A percentile compares a stretch with the other conserved stretches of the same genome.
These are phyloP conservation scores for Suillus discolor DNA, from an alignment of 768 basidiomycete genomes.

Conservation along the genomic window DNA sequence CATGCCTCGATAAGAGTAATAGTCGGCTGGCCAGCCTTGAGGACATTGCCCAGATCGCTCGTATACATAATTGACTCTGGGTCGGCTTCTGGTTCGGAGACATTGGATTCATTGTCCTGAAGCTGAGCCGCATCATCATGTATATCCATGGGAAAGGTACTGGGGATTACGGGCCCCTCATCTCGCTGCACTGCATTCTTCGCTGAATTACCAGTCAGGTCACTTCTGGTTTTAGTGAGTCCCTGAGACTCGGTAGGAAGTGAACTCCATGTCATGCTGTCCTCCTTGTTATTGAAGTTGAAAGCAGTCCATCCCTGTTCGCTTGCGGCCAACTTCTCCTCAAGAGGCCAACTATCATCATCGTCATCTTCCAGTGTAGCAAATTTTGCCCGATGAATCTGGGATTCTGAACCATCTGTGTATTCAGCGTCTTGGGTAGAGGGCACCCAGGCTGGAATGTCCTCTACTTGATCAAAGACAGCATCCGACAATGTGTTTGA, in stretches of 20 bases:
- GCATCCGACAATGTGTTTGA: constrained; percentile 53
- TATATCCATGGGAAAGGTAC: constrained; percentile 13
- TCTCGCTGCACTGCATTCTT: constrained; percentile 11
- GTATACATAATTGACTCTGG: constrained; percentile 34
- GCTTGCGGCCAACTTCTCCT: constrained; percentile 59
- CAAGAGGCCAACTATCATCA: constrained; percentile 75
- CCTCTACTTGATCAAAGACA: constrained; percentile 51
- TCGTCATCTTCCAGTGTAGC: constrained; percentile 42
- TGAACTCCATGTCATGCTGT: constrained; percentile 79
- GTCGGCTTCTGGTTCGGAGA: constrained; percentile 40
- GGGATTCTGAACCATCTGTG: constrained; percentile 39
- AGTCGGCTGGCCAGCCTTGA: constrained; percentile 39
- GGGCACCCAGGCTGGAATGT: constrained; percentile 55
- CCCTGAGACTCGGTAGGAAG: constrained; percentile 60
- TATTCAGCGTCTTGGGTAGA: constrained; percentile 63
- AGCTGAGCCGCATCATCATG: constrained; percentile 20
- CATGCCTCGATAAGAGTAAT: constrained; percentile 47
- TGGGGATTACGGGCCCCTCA: constrained; percentile 1
- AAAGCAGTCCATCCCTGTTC: constrained; percentile 64
- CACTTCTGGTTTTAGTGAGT: constrained; percentile 21
- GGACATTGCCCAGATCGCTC: constrained; percentile 42
- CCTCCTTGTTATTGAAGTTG: constrained; percentile 53
- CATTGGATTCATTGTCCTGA: constrained; percentile 10
- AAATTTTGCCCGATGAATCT: constrained; percentile 25
- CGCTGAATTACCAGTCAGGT: constrained; percentile 16